A percentile compares a stretch with the other conserved stretches of the same genome.
Conservation (phyloP, 257 asterid genomes). For the Lantana camara region DNA sequence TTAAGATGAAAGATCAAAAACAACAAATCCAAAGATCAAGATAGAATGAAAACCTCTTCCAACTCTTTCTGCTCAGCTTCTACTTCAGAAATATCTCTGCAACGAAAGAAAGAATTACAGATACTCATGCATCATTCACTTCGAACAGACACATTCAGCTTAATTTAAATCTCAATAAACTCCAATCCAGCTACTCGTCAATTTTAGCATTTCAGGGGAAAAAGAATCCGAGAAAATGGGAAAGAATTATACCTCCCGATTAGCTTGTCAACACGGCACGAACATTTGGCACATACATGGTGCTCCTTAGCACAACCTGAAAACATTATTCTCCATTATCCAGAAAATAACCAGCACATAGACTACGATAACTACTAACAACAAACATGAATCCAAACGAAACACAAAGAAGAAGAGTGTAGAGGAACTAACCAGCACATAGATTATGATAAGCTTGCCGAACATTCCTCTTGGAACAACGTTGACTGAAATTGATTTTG, state of each 20-base stretch:
- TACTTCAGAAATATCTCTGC: constrained; percentile 74
- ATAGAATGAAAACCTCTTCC: constrained; percentile 62
- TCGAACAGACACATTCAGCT: constrained; percentile 10
- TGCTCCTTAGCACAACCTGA: constrained; percentile 96
- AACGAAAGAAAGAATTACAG: constrained; percentile 8
- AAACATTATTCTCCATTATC: constrained; percentile 20
- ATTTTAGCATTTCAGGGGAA: not conserved
- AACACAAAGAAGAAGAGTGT: not conserved
- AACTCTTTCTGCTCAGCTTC: constrained; percentile 86
- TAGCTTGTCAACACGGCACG: constrained; percentile 60
- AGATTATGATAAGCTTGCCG: constrained; percentile 93
- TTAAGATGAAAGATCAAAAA: constrained; percentile 1
- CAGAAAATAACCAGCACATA: not conserved
- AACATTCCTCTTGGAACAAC: constrained; percentile 92
- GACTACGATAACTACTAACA: not conserved
- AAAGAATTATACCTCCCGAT: constrained; percentile 62
- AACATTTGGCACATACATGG: constrained; percentile 82
- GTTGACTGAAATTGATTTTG: constrained; percentile 51
- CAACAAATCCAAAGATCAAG: not conserved
- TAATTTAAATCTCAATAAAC: not conserved
- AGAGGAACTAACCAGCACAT: constrained; percentile 62
- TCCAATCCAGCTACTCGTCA: not conserved
- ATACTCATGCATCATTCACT: constrained; percentile 20
- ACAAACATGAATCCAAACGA: not conserved
- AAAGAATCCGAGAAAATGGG: not conserved